These are phyloP conservation scores for Salvia rosmarinus DNA, from an alignment of 257 asterid species.

Conservation along the genomic window DNA sequence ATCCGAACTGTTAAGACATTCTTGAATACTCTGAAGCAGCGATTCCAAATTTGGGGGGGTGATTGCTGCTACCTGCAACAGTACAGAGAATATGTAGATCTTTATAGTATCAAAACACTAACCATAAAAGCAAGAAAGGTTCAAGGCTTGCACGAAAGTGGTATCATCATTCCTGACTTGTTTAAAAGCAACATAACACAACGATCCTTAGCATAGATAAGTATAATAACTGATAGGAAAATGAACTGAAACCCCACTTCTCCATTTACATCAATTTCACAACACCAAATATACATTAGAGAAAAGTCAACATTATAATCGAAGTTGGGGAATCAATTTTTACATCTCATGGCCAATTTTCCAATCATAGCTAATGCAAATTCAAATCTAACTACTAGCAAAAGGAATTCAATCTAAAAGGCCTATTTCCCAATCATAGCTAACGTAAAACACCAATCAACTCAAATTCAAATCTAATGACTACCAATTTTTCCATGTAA, in stretches of 20 bases:
- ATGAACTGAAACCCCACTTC: neutral
- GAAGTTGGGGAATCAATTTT: conserved; percentile 14
- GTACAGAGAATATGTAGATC: conserved; percentile 1
- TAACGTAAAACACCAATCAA: conserved; percentile 16
- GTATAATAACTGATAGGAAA: neutral
- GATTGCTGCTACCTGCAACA: conserved; percentile 85
- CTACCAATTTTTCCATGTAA: neutral
- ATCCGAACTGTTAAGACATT: conserved; percentile 79
- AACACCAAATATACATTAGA: conserved; percentile 19
- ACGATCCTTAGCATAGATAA: conserved; percentile 6
- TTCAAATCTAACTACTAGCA: conserved; percentile 17
- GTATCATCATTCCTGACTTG: conserved; percentile 26
- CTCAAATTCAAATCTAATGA: conserved; percentile 23
- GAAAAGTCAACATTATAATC: conserved; percentile 19
- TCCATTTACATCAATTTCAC: conserved; percentile 1
- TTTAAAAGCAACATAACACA: conserved; percentile 23
- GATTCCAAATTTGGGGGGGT: conserved; percentile 82
- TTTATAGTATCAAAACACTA: neutral
- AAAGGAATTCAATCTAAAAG: neutral
- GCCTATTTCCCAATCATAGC: neutral
- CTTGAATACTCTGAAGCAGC: conserved; percentile 79
- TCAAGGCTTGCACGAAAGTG: neutral
- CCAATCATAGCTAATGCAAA: conserved; percentile 8
- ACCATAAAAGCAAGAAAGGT: neutral
- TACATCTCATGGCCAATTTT: no score